Base-by-base conservation (phyloP, 129 eudicot genomes). In the Saposhnikovia divaricata region DNA sequence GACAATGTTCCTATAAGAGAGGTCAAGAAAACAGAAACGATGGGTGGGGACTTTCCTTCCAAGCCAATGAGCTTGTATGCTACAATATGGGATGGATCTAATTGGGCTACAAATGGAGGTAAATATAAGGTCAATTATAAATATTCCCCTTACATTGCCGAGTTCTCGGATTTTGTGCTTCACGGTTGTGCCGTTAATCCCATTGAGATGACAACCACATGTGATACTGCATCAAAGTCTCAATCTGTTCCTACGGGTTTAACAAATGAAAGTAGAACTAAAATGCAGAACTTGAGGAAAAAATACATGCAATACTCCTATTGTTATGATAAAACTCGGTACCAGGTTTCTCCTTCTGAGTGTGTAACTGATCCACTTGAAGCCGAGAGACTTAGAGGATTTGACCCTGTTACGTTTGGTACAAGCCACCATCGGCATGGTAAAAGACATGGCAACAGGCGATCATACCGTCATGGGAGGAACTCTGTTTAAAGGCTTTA, bases 151-250 rank as follows among this genome's bases (percentile, higher is more conserved):
- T 93, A 88, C 80, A 55, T 91, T 44, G 96, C 98, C 1, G 85
- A 89, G 79, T 93, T 93, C 79, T 89, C 98, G 14, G 81, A 93
- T 79, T 84, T 93, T n/a, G 93, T 93, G 68, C 97, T 93, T 77
- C 98, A 91, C 21, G 98, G 98, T 51, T 91, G 97, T 69, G 87
- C 92, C 1, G 93, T 90, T 51, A 91, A 93, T 78, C 98, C 98
- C 37, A 79, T 82, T 3, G 98, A 91, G 46, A 86, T 45, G 43
- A 81, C 90, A 4, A 21, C 84, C 42, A 86, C 70, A 21, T 91
- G 97, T 48, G 97, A 93, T 27, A 44, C 37, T 48, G 63, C 86
- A 1, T 59, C 85, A 7, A 77, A 39, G 19, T 37, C 84, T 16
- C 77, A 83, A 44, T 77, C 93, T 2, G 74, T 85, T 80, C 89